Base-by-base conservation (phyloP, 352 stramenopile species). In the Peronospora belbahrii region DNA sequence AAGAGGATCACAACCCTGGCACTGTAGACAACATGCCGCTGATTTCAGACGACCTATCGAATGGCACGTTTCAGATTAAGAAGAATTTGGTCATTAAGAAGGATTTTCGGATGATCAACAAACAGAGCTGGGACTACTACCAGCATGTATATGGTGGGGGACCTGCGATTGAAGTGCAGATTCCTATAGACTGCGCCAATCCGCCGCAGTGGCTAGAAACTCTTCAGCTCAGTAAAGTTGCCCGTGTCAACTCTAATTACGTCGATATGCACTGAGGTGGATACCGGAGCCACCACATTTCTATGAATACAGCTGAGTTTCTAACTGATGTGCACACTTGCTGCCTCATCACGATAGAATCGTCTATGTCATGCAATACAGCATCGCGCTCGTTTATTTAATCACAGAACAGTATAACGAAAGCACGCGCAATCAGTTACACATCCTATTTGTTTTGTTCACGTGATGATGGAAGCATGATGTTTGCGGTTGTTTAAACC, bases 91-190 rank as follows among this genome's bases (percentile, higher is more conserved):
- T 49, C 7, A 81, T 88, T 42, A 88, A 88, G 62, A 71, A 67
- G 46, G 63, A 88, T 46, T 88, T 85, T 34, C 72, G 77, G 20
- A 68, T 88, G 62, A 86, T 88, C 58, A 88, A 88, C 72, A 75
- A 75, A 53, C 64, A 63, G 37, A 88, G 72, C 53, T 88, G 77
- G 77, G 74, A 86, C 15, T 84, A 68, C 35, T 88, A 88, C 52
- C 62, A 81, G 35, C 61, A 67, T 9, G 52, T 77, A n/a, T 88
- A 88, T 48, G 72, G 73, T 41, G 77, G 77, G 4, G 74, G 77
- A 0, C 77, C 77, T 6, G 74, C 72, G 17, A 81, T 88, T 28
- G 67, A 85, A 49, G 74, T 88, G 33, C 57, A 58, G n/a, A 72
- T 88, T 31, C 77, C 77, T 6, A 22, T 32, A 0, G 53, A 83